Evolutionary conservation across 75 land plant genomes (phyloP), one percentile per base, ranked within the genome.

Genomic region (Gnetum montanum): DNA sequence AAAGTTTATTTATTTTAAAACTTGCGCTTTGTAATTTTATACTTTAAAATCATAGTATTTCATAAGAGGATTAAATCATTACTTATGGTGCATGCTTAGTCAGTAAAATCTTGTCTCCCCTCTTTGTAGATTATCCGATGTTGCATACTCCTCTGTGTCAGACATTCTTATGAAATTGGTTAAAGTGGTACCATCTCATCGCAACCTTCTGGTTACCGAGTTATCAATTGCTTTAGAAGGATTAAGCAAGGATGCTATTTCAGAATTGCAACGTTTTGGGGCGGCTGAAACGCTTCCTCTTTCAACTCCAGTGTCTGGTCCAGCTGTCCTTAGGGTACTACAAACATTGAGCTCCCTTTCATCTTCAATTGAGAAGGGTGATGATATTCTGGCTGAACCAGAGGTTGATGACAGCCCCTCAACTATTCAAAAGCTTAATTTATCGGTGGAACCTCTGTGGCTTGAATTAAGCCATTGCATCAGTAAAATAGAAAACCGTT

Each of bases 271-370:
- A 29, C 23, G 61, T 12, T 81, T 77, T 64, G 92, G 77, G 12
- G 84, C 83, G 54, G 66, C 73, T 29, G 95, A 88, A 58, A 72
- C 79, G 49, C 70, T 77, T 11, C 75, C 78, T 22, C 73, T 86
- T 19, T 73, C 75, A 63, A 63, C 86, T 40, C 48, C 79, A 25
- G 80, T 85, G 18, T 68, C 67, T 60, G 99, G 97, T 26, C 76
- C 92, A 54, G 88, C 99, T 46, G 74, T 95, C 24, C 57, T 95
- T 18, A 71, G 99, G 49, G 99, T 95, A 33, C 62, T 95, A 26
- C 87, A 81, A 64, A 92, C 97, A 22, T 62, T 95, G 31, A 95
- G 99, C 57, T 74, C 84, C 65, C 81, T 95, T 51, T 73, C 88
- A 54, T 24, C 71, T n/a, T 66, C 67, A 36, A 58, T 11, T 54